Percentiles rank a stretch among this genome's conserved stretches.
phyloP scores from a whole-genome alignment of 805 yeast genomes.

The Candida montana region DNA sequence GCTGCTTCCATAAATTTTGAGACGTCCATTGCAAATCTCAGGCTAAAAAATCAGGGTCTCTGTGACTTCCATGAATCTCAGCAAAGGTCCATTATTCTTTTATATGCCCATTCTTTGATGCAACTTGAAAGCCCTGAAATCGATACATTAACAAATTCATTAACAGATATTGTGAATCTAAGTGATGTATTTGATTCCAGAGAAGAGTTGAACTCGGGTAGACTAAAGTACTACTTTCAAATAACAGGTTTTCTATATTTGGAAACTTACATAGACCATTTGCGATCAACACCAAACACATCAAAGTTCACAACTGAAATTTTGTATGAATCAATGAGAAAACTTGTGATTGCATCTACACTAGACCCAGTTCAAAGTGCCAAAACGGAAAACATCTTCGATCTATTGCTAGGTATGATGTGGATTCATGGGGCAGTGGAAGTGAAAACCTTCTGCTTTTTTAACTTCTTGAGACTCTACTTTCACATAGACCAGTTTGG shows the following conservation, averaged over 20 bases:
- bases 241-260: conserved; percentile 11
- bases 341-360: conserved; percentile 14
- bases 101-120: too few relatives aligned
- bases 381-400: conserved; percentile 26
- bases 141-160: too few relatives aligned
- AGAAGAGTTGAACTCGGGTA: conserved; percentile 8
- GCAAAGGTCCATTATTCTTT: too few relatives aligned
- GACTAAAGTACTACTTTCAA: conserved; percentile 10
- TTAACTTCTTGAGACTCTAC: conserved; percentile 31
- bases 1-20: too few relatives aligned
- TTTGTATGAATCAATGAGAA: conserved; percentile 14
- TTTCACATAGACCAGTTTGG: conserved; percentile 9
- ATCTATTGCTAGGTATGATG: conserved; percentile 38
- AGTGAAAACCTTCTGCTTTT: conserved; percentile 37
- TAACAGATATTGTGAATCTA: neutral
- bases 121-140: too few relatives aligned
- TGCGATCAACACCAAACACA: too few relatives aligned
- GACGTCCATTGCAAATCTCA: too few relatives aligned
- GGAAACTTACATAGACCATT: conserved; percentile 3
- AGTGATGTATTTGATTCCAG: conserved; percentile 4
- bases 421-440: conserved; percentile 41
- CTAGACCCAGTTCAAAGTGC: conserved; percentile 33
- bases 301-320: neutral
- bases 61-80: too few relatives aligned
- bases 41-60: too few relatives aligned